Evolutionary conservation across 176 grass and related monocot genomes (phyloP).

Genomic region (Carex littledalei): DNA sequence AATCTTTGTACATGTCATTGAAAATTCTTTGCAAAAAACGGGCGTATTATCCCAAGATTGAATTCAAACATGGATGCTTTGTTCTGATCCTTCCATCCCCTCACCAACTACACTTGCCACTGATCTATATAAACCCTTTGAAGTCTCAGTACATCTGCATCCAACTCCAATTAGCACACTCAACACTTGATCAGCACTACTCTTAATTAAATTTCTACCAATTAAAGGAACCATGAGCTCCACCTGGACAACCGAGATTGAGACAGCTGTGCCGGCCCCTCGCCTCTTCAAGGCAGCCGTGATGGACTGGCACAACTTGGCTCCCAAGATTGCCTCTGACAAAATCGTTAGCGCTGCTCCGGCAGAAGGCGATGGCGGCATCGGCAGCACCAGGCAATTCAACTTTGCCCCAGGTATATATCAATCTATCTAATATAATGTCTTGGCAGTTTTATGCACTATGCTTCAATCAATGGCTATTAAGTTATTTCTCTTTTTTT

Average conservation of each 20-base stretch:
- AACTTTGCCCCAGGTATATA: constrained; percentile 61
- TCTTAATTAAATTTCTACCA: neutral
- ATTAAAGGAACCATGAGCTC: neutral
- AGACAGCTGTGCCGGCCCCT: constrained; percentile 32
- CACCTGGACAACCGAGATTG: constrained; percentile 46
- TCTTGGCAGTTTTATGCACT: too few relatives aligned
- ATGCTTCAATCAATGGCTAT: too few relatives aligned
- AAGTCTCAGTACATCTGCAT: neutral
- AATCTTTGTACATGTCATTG: too few relatives aligned
- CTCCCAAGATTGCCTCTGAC: constrained; percentile 42
- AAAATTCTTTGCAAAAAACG: too few relatives aligned
- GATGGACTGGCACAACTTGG: constrained; percentile 71
- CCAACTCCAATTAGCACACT: too few relatives aligned
- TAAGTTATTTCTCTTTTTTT: too few relatives aligned
- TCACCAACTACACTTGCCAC: constrained; percentile 18
- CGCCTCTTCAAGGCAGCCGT: constrained; percentile 62
- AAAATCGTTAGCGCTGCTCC: constrained; percentile 41
- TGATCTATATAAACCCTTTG: constrained; percentile 33
- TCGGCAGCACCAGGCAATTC: constrained; percentile 62
- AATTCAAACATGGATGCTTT: neutral
- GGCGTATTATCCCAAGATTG: neutral
- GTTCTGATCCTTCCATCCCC: neutral
- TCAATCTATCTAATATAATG: neutral
- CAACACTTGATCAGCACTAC: neutral
- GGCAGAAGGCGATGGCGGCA: constrained; percentile 34